Evolutionary conservation across 192 early-diverging fungal genomes (phyloP), one percentile per base, ranked within the genome.

Genomic region (Backusella circina): DNA sequence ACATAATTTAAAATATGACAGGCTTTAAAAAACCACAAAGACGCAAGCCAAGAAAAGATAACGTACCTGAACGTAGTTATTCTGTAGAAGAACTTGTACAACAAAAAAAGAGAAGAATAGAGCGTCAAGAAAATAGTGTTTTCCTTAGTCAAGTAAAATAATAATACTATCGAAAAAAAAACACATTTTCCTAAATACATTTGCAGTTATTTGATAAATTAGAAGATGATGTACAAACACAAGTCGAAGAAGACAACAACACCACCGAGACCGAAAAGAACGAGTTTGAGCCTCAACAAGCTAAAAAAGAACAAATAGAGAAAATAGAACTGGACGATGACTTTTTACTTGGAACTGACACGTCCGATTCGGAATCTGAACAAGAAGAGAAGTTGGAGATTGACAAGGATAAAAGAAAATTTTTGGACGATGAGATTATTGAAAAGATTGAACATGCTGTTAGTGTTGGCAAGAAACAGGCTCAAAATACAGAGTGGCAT

Each of bases 391-490:
- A 44, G 12, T 28, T 70, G 4, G 39, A 70, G 7, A 8, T 70
- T 18, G 9, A 39, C 16, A 23, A 70, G 5, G 37, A 12, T 30
- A n/a, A 26, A 31, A 70, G 47, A 15, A 47, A 13, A 12, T 41
- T 41, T 47, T 28, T 70, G 18, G 69, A 70, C 47, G n/a, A 41
- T 2, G 69, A 70, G 28, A 12, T 41, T 18, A 38, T 41, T 16
- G 41, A 70, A 30, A 70, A 70, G 37, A 41, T 70, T 6, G 69
- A 70, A 44, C 21, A 41, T 31, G 38, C 69, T 30, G 15, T 70
- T 28, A 61, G 54, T 61, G 2, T 28, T 61, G 54, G 23, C 26
- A 44, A 26, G 26, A 70, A 30, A 30, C 69, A 70, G 1, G 23
- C 16, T 21, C n/a, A 7, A 23, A 15, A 18, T 12, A 44, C 15